Evolutionary conservation across 208 protist genomes (phyloP), one percentile per base, ranked within the genome.

Genomic region (Crithidia thermophila): DNA sequence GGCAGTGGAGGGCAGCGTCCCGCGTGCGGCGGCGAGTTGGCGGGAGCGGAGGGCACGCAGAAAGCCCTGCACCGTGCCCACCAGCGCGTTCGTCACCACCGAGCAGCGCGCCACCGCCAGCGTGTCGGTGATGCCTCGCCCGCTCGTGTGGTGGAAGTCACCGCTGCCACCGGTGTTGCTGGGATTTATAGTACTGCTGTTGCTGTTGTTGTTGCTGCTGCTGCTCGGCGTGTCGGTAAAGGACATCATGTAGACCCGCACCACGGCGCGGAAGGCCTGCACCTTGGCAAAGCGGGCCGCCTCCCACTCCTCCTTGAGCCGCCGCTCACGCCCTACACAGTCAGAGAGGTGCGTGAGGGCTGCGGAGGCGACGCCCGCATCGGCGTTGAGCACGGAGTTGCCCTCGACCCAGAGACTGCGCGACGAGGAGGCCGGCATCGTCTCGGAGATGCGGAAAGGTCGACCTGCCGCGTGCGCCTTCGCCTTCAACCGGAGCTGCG

Each of bases 41-140:
- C 73, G 66, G 1, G 87, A 87, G n/a, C 79, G 67, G 46, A 79
- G 79, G 18, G 55, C 63, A 2, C 90, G 77, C 33, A 91, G 14
- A 58, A 90, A 92, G 55, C 70, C 85, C 67, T 93, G 90, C 61
- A 93, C 81, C 1, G 85, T 87, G 4, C 81, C 47, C 10, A 84
- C 74, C 9, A 95, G 77, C 9, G 87, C 84, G 49, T 91, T 84
- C 0, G 81, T 83, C 18, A 95, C 74, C 28, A 93, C 81, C 20
- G 85, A 79, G 76, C 87, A 95, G 28, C 83, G 82, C 16, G 90
- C 90, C 25, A 94, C 47, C 0, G 84, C 65, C 45, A 91, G 28
- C 25, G 73, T 75, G 30, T 83, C 77, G 27, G 75, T 68, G 27
- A 73, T 43, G 47, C 64, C 75, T 8, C 30, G 51, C 16, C 27